These are phyloP conservation scores for Buxus sempervirens DNA, from an alignment of 164 flowering plant genomes.

Conservation along the genomic window DNA sequence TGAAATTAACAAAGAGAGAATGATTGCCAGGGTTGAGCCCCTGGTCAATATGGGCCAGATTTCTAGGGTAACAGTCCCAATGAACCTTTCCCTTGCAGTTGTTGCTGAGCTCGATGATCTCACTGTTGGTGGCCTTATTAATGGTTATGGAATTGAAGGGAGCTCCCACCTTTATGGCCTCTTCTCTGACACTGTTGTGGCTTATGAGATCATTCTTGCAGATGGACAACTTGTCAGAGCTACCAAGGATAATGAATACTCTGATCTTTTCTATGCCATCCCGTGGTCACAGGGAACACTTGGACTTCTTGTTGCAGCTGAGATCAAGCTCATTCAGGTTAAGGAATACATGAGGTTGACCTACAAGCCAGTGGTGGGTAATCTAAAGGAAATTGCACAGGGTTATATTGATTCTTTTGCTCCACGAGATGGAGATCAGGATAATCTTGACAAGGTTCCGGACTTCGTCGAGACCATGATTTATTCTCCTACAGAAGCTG, in stretches of 20 bases:
- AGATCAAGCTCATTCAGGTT: constrained; percentile 84
- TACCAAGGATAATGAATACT: constrained; percentile 85
- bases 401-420: constrained; percentile 83
- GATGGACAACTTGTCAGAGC: constrained; percentile 87
- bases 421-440: constrained; percentile 91
- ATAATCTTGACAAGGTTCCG: constrained; percentile 86
- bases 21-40: constrained; percentile 94
- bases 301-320: constrained; percentile 93
- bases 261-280: constrained; percentile 87
- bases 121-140: constrained; percentile 97
- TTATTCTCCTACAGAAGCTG: constrained; percentile 70
- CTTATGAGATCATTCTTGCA: constrained; percentile 88
- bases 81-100: constrained; percentile 94
- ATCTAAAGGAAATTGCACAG: constrained; percentile 69
- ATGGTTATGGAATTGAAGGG: constrained; percentile 99
- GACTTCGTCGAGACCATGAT: constrained; percentile 94
- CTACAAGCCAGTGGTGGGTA: constrained; percentile 76
- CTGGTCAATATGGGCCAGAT: constrained; percentile 99
- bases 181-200: constrained; percentile 95
- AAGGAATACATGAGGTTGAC: constrained; percentile 97
- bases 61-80: constrained; percentile 73
- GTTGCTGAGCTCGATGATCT: constrained; percentile 99
- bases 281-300: constrained; percentile 99
- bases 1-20: constrained; percentile 72
- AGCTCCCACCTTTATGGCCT: constrained; percentile 95